Evolutionary conservation across 2,329 filamentous ascomycete genomes (phyloP).

Genomic region (Botrytis squamosa): DNA sequence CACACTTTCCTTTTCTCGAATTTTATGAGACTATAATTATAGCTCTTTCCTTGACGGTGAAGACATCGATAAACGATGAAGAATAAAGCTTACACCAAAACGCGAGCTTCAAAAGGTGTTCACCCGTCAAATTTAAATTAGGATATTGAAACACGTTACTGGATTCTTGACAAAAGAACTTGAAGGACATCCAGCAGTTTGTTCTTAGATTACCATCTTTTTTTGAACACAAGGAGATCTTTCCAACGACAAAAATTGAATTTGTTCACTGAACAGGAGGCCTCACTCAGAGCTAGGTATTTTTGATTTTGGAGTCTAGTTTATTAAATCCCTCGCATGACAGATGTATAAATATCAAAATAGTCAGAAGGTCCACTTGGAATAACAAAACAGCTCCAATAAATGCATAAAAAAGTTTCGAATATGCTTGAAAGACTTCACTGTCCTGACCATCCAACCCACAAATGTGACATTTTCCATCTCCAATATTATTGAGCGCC

Average conservation of each 20-base stretch:
- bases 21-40: neutral
- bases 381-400: neutral
- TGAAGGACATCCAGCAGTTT: too few relatives aligned
- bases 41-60: neutral
- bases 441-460: neutral
- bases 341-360: neutral
- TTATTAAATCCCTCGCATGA: neutral
- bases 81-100: neutral
- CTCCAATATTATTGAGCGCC: neutral
- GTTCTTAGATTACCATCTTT: too few relatives aligned
- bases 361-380: neutral
- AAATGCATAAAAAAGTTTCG: neutral
- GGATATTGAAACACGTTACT: neutral
- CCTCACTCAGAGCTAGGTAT: accelerated
- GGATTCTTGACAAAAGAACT: too few relatives aligned
- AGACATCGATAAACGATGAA: neutral
- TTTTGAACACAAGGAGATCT: neutral
- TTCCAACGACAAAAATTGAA: neutral
- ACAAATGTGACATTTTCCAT: neutral
- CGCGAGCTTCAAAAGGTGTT: neutral
- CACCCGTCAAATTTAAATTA: neutral
- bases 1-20: neutral
- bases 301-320: neutral
- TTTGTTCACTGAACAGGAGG: neutral
- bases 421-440: neutral